A percentile compares a stretch with the other conserved stretches of the same genome.
Conservation (phyloP, 1,139 yeast genomes). For the Lodderomyces jiufengensis region DNA sequence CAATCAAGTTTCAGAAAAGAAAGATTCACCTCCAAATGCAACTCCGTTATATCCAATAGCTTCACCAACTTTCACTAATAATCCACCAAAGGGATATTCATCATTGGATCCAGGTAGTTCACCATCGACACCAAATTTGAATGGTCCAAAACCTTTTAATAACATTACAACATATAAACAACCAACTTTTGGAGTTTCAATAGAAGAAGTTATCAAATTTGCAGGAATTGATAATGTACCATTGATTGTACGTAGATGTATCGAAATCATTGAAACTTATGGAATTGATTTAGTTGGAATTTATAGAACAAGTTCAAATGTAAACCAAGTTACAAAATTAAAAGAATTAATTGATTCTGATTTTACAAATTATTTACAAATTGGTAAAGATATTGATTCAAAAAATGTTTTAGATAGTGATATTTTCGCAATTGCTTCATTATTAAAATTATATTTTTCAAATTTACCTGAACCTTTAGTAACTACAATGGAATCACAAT, state of each 20-base stretch:
- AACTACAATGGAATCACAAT: slow-evolving; percentile 52
- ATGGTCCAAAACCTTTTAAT: slow-evolving; percentile 41
- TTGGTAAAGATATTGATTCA: slow-evolving; percentile 43
- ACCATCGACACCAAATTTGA: slow-evolving; percentile 24
- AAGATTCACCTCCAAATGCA: slow-evolving; percentile 1
- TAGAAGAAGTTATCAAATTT: slow-evolving; percentile 68
- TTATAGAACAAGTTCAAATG: slow-evolving; percentile 82
- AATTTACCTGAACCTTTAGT: slow-evolving; percentile 69
- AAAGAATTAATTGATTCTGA: slow-evolving; percentile 72
- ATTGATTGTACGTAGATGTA: slow-evolving; percentile 83
- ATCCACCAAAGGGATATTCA: slow-evolving; percentile 14
- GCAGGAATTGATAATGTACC: slow-evolving; percentile 91
- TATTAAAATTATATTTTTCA: slow-evolving; percentile 64
- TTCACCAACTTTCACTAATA: background rate
- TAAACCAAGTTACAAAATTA: slow-evolving; percentile 66
- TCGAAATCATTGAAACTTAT: slow-evolving; percentile 76
- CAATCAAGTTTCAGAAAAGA: background rate
- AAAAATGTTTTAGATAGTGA: slow-evolving; percentile 61
- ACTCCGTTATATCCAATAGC: slow-evolving; percentile 2
- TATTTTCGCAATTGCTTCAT: slow-evolving; percentile 67
- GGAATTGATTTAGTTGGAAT: slow-evolving; percentile 88
- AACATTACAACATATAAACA: slow-evolving; percentile 18
- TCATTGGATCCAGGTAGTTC: slow-evolving; percentile 39
- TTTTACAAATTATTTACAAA: slow-evolving; percentile 56
- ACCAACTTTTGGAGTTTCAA: slow-evolving; percentile 76